Percentiles rank a stretch among this genome's conserved stretches.
Evolutionary conservation across 768 basidiomycete genomes (phyloP).

Genomic region (Boletus vinaceobasis): DNA sequence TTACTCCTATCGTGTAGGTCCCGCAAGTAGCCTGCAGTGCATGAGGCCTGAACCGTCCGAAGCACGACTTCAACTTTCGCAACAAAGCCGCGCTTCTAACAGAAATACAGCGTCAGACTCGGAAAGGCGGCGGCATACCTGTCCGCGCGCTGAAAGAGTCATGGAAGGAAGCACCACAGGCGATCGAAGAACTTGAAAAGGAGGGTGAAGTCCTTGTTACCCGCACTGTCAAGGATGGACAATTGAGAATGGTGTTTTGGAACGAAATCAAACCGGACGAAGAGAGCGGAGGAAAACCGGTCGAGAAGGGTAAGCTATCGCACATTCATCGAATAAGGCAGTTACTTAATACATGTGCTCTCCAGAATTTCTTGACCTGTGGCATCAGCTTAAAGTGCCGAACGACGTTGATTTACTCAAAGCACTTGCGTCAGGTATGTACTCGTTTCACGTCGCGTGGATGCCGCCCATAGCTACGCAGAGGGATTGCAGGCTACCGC

Average conservation of each 20-base stretch:
- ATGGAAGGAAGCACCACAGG: conserved; percentile 83
- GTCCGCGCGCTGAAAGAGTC: conserved; percentile 84
- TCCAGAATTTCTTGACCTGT: conserved; percentile 82
- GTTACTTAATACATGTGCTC: conserved; percentile 1
- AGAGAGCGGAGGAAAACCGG: conserved; percentile 62
- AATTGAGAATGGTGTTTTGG: conserved; percentile 84
- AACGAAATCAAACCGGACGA: conserved; percentile 82
- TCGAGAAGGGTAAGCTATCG: conserved; percentile 68
- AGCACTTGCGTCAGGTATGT: conserved; percentile 68
- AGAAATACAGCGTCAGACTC: conserved; percentile 82
- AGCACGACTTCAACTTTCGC: conserved; percentile 86
- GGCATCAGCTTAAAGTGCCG: conserved; percentile 82
- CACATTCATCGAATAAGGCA: background rate
- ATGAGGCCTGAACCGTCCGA: conserved; percentile 9
- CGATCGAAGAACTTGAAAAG: conserved; percentile 86
- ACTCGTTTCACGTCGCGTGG: background rate
- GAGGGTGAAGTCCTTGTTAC: conserved; percentile 89
- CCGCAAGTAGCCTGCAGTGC: background rate
- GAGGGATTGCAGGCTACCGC: conserved; percentile 82
- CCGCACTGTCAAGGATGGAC: conserved; percentile 77
- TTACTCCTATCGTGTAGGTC: conserved; percentile 77
- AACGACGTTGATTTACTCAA: conserved; percentile 80
- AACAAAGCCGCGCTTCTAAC: conserved; percentile 81
- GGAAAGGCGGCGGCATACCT: conserved; percentile 80
- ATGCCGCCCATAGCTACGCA: conserved; percentile 22